Base-by-base conservation (phyloP, 2,329 filamentous ascomycete species). In the Colletotrichum horii region DNA sequence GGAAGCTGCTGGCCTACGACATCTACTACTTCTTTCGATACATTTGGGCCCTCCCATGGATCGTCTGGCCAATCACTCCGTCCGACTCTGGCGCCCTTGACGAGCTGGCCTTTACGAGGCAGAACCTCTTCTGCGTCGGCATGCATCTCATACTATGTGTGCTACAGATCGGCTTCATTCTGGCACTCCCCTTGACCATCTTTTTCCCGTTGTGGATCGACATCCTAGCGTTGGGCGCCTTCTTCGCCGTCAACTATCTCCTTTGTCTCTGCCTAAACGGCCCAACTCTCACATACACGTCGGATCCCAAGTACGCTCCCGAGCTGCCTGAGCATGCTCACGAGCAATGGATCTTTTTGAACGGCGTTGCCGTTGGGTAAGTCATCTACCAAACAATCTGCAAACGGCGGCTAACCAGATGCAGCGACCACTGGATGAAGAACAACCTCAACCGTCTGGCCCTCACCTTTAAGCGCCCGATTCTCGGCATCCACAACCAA, bases 271-370 rank as follows among this genome's bases (percentile, higher is more conserved):
- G 90, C 36, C 81, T 91, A 66, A 93, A 93, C 78, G 88, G 91
- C n/a, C 81, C 78, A 8, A 81, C 84, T 5, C 84, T 87, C 66
- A 85, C 86, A 4, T 92, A 89, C 78, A 82, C 83, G 22, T 92
- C 91, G 2, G 87, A 91, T 56, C 84, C 88, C 4, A 85, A 89
- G 70, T 91, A 90, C 76, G 87, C 91, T 2, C 82, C 87, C 19
- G 83, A 83, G 2, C 82, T 83, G 22, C 86, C 87, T 0, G 87
- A 90, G 77, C 89, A 92, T 81, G 86, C 87, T 11, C 87, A 91
- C 71, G 94, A 96, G 84, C 90, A 93, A 80, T 96, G 94, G 94
- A 88, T 96, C 19, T 96, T 94, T 81, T 83, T 96, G 70, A 96
- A 96, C 79, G 94, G 94, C 2, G 92, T 96, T 38, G 91, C 89